Conservation (phyloP, 805 yeast species). For the Kodamaea kakaduensis region DNA sequence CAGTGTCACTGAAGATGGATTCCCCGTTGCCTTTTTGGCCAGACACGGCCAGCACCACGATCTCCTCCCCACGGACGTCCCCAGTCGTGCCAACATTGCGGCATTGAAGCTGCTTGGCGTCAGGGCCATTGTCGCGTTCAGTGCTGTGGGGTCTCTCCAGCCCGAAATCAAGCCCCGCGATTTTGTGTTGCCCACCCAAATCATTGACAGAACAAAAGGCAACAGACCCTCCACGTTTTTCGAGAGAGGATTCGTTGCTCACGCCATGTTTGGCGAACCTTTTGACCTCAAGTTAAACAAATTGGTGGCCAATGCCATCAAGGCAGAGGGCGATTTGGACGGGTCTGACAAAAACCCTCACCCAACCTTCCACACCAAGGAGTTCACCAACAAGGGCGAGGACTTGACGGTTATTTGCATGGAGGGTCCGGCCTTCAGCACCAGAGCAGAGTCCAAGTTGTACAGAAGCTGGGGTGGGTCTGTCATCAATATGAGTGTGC, state of each 20-base stretch:
- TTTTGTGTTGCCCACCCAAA: conserved; percentile 93
- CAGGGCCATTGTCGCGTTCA: conserved; percentile 82
- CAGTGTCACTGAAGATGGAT: conserved; percentile 69
- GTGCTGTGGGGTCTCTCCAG: conserved; percentile 94
- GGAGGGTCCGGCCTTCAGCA: conserved; percentile 99
- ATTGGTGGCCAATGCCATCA: conserved; percentile 51
- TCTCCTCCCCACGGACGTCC: conserved; percentile 86
- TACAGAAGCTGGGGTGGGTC: conserved; percentile 88
- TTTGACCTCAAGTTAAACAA: conserved; percentile 73
- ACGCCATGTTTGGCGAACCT: conserved; percentile 96
- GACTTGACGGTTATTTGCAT: conserved; percentile 88
- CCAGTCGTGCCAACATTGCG: conserved; percentile 91
- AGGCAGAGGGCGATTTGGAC: conserved; percentile 46
- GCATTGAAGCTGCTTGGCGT: conserved; percentile 88
- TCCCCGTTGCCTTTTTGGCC: conserved; percentile 89
- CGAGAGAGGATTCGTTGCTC: conserved; percentile 92
- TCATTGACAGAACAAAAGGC: conserved; percentile 96
- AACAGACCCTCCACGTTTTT: conserved; percentile 86
- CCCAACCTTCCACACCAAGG: conserved; percentile 60
- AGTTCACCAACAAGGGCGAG: conserved; percentile 51
- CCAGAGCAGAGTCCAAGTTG: conserved; percentile 91
- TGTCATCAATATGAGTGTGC: conserved; percentile 92
- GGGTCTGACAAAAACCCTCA: conserved; percentile 42
- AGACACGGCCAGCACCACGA: conserved; percentile 93
- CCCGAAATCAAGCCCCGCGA: conserved; percentile 89